These are phyloP conservation scores for Saccharomyces hybrid DNA, from an alignment of 1,139 yeast genomes.

Conservation along the genomic window DNA sequence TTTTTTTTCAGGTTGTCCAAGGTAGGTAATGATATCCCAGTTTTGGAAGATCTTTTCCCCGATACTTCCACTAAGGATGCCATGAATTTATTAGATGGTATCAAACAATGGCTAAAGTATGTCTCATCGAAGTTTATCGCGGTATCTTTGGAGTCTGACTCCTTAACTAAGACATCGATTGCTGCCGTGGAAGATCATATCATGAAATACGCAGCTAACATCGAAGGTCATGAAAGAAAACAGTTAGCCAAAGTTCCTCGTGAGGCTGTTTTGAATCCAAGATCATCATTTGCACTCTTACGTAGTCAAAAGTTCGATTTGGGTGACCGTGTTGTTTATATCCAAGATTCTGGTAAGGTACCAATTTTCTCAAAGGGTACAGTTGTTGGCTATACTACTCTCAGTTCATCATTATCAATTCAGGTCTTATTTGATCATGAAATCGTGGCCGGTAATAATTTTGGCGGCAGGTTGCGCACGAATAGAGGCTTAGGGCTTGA, in stretches of 20 bases:
- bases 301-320: constrained; percentile 69
- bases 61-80: constrained; percentile 35
- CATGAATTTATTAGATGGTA: constrained; percentile 38
- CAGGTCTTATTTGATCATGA: constrained; percentile 81
- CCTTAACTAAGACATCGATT: constrained; percentile 61
- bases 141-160: constrained; percentile 74
- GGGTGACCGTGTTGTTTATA: constrained; percentile 87
- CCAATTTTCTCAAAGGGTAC: constrained; percentile 88
- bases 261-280: constrained; percentile 73
- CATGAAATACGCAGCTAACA: constrained; percentile 40
- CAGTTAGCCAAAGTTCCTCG: constrained; percentile 80
- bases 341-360: constrained; percentile 83
- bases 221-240: constrained; percentile 40
- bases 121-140: constrained; percentile 49
- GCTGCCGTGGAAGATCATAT: constrained; percentile 61
- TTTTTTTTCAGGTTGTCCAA: constrained; percentile 39
- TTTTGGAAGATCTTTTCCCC: constrained; percentile 37
- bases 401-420: constrained; percentile 45
- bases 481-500: constrained; percentile 82
- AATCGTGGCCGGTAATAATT: constrained; percentile 70
- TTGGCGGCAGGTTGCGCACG: constrained; percentile 69
- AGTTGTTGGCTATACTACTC: constrained; percentile 69
- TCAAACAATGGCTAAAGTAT: constrained; percentile 53
- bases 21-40: constrained; percentile 37
- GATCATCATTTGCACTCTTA: constrained; percentile 62